Percentiles rank a stretch among this genome's conserved stretches.
Conservation (phyloP, 2,329 filamentous ascomycete genomes). For the Colletotrichum sp. region DNA sequence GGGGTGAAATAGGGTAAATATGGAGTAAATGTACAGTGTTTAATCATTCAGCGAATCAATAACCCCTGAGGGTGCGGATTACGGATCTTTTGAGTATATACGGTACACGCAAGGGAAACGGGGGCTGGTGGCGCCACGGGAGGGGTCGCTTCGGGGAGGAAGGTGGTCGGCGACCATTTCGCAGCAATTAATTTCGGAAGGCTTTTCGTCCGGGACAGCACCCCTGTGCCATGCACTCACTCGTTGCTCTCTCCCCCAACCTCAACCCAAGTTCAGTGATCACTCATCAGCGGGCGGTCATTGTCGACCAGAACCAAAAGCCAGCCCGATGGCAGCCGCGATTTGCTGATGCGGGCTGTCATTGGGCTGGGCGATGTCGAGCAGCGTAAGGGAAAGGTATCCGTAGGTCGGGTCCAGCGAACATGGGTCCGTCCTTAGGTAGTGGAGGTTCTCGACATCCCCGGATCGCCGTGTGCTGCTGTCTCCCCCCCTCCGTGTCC, state of each 20-base stretch:
- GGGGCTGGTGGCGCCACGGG: not conserved
- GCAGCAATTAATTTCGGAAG: conserved; percentile 21
- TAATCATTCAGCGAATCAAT: no score
- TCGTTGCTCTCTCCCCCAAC: not conserved
- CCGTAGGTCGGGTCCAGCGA: not conserved
- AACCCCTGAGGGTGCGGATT: no score
- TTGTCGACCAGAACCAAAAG: not conserved
- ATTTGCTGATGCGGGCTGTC: not conserved
- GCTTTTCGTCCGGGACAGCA: conserved; percentile 5
- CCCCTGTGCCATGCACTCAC: not conserved
- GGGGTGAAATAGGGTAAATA: no score
- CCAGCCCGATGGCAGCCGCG: not conserved
- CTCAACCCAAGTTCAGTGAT: not conserved
- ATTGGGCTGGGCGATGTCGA: not conserved
- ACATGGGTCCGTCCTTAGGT: not conserved
- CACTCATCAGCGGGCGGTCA: not conserved
- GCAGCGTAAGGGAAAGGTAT: not conserved
- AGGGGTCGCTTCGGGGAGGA: not conserved
- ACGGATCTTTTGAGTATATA: no score
- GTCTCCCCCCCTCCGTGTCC: not conserved
- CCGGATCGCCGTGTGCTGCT: not conserved
- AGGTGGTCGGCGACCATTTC: conserved; percentile 8
- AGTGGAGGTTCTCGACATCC: not conserved
- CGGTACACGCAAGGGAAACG: not conserved
- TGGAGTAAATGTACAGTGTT: no score